These are phyloP conservation scores for Platanus orientalis DNA, from an alignment of 164 flowering plant genomes.

Conservation along the genomic window DNA sequence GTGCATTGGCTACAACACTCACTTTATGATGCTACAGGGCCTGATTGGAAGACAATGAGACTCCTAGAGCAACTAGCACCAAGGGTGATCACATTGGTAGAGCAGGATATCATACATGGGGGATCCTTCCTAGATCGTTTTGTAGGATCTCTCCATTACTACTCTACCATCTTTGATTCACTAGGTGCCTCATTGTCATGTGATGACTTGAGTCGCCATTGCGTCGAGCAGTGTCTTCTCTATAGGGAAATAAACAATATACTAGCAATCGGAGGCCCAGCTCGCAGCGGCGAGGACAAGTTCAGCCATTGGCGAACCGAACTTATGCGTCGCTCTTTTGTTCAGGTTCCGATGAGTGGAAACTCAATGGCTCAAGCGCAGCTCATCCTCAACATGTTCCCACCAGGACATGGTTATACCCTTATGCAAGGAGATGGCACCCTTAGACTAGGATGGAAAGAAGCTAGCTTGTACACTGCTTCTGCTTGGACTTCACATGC, in stretches of 20 bases:
- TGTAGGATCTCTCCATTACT: slow-evolving; percentile 62
- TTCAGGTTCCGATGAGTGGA: slow-evolving; percentile 53
- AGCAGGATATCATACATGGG: slow-evolving; percentile 44
- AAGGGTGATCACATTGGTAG: slow-evolving; percentile 52
- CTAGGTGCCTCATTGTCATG: slow-evolving; percentile 35
- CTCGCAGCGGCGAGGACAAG: slow-evolving; percentile 70
- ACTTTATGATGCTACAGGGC: slow-evolving; percentile 55
- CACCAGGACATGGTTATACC: slow-evolving; percentile 56
- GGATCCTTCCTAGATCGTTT: slow-evolving; percentile 67
- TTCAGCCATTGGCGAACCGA: slow-evolving; percentile 50
- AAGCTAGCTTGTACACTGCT: slow-evolving; percentile 66
- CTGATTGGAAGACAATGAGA: slow-evolving; percentile 61
- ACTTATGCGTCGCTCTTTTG: slow-evolving; percentile 32
- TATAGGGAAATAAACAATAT: slow-evolving; percentile 55
- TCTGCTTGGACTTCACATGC: slow-evolving; percentile 61
- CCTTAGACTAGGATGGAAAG: slow-evolving; percentile 69
- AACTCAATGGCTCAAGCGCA: slow-evolving; percentile 72
- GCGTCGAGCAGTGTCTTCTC: slow-evolving; percentile 47
- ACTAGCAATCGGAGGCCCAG: slow-evolving; percentile 68
- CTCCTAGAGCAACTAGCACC: slow-evolving; percentile 44
- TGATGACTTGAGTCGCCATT: slow-evolving; percentile 41
- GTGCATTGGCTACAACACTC: slow-evolving; percentile 74
- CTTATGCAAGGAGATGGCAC: slow-evolving; percentile 63
- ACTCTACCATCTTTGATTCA: slow-evolving; percentile 64
- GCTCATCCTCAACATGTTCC: slow-evolving; percentile 63